Conservation (phyloP, 768 basidiomycete species). For the Phlebiopsis flavidoalba region DNA sequence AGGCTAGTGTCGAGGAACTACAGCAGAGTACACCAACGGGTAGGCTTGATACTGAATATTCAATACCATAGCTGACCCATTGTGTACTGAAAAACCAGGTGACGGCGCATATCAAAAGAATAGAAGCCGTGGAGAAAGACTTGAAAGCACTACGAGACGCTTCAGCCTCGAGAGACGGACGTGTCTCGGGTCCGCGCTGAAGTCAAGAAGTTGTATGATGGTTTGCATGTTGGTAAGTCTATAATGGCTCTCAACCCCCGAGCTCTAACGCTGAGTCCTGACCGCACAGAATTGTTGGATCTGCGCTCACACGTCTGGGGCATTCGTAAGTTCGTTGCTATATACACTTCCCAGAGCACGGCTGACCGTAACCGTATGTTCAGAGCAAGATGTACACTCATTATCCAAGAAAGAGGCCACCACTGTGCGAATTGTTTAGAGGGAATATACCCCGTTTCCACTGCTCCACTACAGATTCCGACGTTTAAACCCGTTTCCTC, state of each 20-base stretch:
- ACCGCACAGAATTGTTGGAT: constrained; percentile 68
- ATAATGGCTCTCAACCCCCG: not conserved
- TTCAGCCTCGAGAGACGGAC: constrained; percentile 77
- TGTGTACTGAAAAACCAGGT: constrained; percentile 41
- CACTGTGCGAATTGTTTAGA: constrained; percentile 44
- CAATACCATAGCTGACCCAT: not conserved
- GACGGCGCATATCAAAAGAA: constrained; percentile 75
- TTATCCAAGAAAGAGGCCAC: constrained; percentile 64
- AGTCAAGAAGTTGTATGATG: constrained; percentile 83
- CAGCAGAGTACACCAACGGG: constrained; percentile 82
- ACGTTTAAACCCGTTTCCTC: no score
- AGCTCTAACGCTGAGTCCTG: not conserved
- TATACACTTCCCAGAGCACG: not conserved
- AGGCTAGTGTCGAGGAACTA: constrained; percentile 84
- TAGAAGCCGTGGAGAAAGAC: constrained; percentile 88
- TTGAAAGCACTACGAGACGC: constrained; percentile 65
- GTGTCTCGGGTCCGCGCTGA: constrained; percentile 70
- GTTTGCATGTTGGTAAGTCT: constrained; percentile 68
- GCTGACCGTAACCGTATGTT: not conserved
- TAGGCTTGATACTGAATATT: constrained; percentile 16
- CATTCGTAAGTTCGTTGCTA: constrained; percentile 56
- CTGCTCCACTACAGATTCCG: not conserved
- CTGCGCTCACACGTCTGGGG: constrained; percentile 82
- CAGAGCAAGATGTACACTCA: constrained; percentile 80
- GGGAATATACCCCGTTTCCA: not conserved